These are phyloP conservation scores for Psilocybe subaeruginosa DNA, from an alignment of 768 basidiomycete species.

Conservation along the genomic window DNA sequence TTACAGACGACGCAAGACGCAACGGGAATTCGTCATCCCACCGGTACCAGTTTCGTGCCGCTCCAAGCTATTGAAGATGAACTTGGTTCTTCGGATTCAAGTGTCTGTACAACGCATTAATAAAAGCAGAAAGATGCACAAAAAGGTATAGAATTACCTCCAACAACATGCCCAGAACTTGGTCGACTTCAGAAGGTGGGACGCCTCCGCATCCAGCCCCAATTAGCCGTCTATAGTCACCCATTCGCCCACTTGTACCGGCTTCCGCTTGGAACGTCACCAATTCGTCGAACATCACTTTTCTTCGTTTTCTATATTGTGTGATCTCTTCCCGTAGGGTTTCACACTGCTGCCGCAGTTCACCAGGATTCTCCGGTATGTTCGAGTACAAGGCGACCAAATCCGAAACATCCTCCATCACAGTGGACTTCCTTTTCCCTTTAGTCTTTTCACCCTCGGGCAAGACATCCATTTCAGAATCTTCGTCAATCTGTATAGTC, in stretches of 20 bases:
- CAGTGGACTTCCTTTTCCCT: slow-evolving; percentile 55
- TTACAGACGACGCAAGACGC: not conserved
- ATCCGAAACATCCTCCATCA: slow-evolving; percentile 66
- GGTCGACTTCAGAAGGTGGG: slow-evolving; percentile 85
- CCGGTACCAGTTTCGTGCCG: slow-evolving; percentile 36
- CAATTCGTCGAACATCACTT: slow-evolving; percentile 72
- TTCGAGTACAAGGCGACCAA: slow-evolving; percentile 59
- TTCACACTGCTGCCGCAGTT: slow-evolving; percentile 58
- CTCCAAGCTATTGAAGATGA: slow-evolving; percentile 56
- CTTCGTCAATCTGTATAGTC: slow-evolving; percentile 50
- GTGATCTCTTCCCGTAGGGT: slow-evolving; percentile 64
- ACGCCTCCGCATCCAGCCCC: slow-evolving; percentile 90
- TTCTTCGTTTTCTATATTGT: slow-evolving; percentile 68
- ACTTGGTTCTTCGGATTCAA: slow-evolving; percentile 82
- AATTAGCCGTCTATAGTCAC: slow-evolving; percentile 87
- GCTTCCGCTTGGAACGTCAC: slow-evolving; percentile 86
- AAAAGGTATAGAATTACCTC: slow-evolving; percentile 55
- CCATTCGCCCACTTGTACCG: slow-evolving; percentile 88
- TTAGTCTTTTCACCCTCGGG: slow-evolving; percentile 49
- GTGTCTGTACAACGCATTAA: slow-evolving; percentile 49
- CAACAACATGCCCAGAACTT: slow-evolving; percentile 79
- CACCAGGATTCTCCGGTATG: slow-evolving; percentile 60
- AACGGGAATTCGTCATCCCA: slow-evolving; percentile 24
- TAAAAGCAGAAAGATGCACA: not conserved
- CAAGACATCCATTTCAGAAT: slow-evolving; percentile 38